Conservation (phyloP, 371 early-diverging fungal species). For the Mortierella sp. region DNA sequence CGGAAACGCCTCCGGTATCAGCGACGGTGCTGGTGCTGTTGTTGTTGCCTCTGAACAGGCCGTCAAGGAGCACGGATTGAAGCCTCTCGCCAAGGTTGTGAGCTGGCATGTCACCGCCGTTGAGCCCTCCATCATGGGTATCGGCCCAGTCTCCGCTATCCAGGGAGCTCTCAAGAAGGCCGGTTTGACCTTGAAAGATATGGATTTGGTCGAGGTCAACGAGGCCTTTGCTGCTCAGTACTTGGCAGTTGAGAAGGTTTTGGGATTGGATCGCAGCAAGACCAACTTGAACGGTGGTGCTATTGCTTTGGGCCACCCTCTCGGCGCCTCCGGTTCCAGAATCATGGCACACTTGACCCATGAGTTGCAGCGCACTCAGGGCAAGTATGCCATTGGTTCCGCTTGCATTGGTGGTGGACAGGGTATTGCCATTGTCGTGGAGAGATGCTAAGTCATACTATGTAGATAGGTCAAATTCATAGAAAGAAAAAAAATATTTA, state of each 20-base stretch:
- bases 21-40: conserved; percentile 96
- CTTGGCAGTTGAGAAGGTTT: conserved; percentile 90
- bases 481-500: conserved; percentile 7
- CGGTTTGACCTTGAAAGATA: conserved; percentile 83
- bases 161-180: conserved; percentile 87
- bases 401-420: conserved; percentile 95
- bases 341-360: conserved; percentile 91
- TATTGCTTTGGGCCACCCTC: conserved; percentile 97
- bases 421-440: conserved; percentile 69
- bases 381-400: conserved; percentile 91
- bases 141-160: conserved; percentile 97
- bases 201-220: conserved; percentile 96
- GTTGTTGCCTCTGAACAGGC: conserved; percentile 91
- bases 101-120: conserved; percentile 90
- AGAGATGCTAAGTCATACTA: conserved; percentile 40
- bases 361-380: conserved; percentile 83
- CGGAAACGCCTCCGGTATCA: conserved; percentile 96
- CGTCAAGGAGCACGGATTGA: conserved; percentile 83
- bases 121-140: conserved; percentile 88
- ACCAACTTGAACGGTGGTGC: conserved; percentile 96
- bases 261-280: conserved; percentile 83
- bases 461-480: background rate
- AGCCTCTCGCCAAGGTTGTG: conserved; percentile 90
- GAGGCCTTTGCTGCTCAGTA: conserved; percentile 98
- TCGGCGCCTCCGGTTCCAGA: conserved; percentile 96